Evolutionary conservation across 2,329 filamentous ascomycete species (phyloP).

Genomic region (Ascochyta pisi): DNA sequence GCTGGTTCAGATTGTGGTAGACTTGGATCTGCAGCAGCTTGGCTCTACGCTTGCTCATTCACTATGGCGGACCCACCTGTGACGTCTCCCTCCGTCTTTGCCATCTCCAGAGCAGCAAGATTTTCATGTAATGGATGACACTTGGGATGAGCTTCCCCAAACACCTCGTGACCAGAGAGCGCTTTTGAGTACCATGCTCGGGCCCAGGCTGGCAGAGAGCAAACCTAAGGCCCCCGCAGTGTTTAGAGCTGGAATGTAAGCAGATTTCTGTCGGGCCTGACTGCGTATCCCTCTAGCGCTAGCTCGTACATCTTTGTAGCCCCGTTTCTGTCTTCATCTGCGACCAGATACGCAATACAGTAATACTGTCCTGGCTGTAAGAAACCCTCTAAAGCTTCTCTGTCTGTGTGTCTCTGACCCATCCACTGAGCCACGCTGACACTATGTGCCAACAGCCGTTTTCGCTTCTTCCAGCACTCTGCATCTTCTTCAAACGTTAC

Average conservation of each 20-base stretch:
- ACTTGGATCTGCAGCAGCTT: no score
- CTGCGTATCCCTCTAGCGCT: background rate
- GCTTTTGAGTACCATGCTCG: background rate
- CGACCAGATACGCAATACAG: conserved; percentile 9
- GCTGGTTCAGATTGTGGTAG: no score
- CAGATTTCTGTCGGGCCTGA: background rate
- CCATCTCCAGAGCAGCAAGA: conserved; percentile 2
- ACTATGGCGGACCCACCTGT: conserved; percentile 28
- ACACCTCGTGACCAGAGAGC: background rate
- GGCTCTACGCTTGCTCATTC: no score
- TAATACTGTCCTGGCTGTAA: background rate
- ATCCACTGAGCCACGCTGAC: background rate
- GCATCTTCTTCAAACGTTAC: background rate
- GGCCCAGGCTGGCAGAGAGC: background rate
- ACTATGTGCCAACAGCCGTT: background rate
- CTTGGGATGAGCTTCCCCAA: background rate
- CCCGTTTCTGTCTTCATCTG: conserved; percentile 5
- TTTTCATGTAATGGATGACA: background rate
- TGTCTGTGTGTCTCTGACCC: background rate
- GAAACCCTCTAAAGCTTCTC: background rate
- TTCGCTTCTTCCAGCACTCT: background rate
- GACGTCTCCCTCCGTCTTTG: conserved; percentile 14
- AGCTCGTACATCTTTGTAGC: conserved; percentile 11
- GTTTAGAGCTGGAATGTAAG: background rate
- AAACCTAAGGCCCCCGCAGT: background rate